phyloP scores from a whole-genome alignment of 768 basidiomycete genomes.

The Boletales sp. region DNA sequence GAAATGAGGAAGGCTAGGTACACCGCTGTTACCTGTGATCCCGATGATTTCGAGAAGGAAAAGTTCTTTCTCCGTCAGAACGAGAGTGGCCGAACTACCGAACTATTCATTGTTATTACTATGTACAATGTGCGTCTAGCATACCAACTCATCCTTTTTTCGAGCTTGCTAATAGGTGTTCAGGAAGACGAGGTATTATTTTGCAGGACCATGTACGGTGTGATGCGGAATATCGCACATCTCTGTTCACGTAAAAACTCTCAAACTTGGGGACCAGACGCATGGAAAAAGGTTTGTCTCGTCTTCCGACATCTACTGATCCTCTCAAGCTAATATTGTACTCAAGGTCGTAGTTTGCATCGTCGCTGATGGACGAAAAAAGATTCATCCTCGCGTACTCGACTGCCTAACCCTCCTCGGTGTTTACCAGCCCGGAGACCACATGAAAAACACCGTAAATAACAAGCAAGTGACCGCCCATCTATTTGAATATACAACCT shows the following conservation, averaged over 20 bases:
- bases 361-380: conserved; percentile 83
- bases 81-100: conserved; percentile 74
- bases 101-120: conserved; percentile 91
- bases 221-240: conserved; percentile 85
- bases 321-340: background rate
- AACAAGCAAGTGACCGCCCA: conserved; percentile 69
- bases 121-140: conserved; percentile 82
- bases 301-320: background rate
- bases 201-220: conserved; percentile 90
- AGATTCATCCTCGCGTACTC: conserved; percentile 78
- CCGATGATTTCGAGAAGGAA: conserved; percentile 83
- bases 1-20: conserved; percentile 76
- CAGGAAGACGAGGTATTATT: conserved; percentile 90
- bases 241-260: conserved; percentile 83
- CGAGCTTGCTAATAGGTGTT: conserved; percentile 10
- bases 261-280: conserved; percentile 93
- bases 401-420: conserved; percentile 91
- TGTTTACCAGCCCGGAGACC: conserved; percentile 75
- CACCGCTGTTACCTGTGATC: conserved; percentile 92
- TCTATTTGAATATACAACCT: conserved; percentile 85
- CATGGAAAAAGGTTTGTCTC: conserved; percentile 83
- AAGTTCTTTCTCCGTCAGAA: conserved; percentile 87
- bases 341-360: conserved; percentile 85
- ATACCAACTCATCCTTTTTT: background rate
- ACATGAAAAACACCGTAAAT: conserved; percentile 64